Conservation (phyloP, 345 rosid genomes). For the Corchorus olitorius region DNA sequence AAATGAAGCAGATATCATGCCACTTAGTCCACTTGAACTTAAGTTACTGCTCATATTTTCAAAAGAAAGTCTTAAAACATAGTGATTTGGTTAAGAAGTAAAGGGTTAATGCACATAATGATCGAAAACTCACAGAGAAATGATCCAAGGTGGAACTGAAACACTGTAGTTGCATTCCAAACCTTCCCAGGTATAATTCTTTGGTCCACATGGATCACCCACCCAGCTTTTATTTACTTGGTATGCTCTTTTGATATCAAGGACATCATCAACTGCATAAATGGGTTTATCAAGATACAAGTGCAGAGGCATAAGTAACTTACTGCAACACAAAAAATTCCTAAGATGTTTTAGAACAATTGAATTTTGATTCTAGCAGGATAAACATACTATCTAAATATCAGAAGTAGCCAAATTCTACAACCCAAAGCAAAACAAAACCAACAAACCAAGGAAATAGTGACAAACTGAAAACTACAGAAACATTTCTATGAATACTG, state of each 20-base stretch:
- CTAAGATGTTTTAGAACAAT: neutral
- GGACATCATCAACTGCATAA: slow-evolving; percentile 39
- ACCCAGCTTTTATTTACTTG: slow-evolving; percentile 47
- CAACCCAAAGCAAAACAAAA: neutral
- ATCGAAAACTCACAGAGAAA: slow-evolving; percentile 58
- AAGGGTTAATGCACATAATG: too few relatives aligned
- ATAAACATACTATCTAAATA: neutral
- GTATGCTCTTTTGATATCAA: slow-evolving; percentile 36
- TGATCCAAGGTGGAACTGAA: slow-evolving; percentile 34
- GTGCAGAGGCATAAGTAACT: neutral
- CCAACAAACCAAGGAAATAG: neutral
- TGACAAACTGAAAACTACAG: too few relatives aligned
- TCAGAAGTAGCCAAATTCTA: neutral
- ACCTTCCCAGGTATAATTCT: slow-evolving; percentile 51
- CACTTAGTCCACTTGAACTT: too few relatives aligned
- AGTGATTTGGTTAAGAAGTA: too few relatives aligned
- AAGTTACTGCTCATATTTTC: too few relatives aligned
- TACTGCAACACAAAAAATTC: neutral
- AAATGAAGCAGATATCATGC: too few relatives aligned
- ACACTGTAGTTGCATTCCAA: slow-evolving; percentile 38
- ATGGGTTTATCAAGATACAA: neutral
- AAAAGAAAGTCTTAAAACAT: too few relatives aligned
- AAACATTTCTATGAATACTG: too few relatives aligned
- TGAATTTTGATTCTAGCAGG: neutral
- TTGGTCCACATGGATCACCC: slow-evolving; percentile 66